phyloP scores from a whole-genome alignment of 1,284 basidiomycete genomes.

The Termitomyces sp. region DNA sequence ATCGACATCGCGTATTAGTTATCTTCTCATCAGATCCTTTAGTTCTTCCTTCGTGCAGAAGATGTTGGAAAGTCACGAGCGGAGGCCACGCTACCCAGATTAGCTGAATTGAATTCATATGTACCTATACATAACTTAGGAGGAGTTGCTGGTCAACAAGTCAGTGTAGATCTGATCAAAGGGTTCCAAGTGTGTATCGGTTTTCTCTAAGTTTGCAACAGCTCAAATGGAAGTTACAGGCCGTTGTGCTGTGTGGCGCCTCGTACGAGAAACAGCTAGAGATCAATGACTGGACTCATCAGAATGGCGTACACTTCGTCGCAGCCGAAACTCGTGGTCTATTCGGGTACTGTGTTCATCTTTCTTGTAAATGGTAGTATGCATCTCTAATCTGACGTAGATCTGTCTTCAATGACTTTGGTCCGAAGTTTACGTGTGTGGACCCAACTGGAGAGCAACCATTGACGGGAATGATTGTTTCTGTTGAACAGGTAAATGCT shows the following conservation, averaged over 20 bases:
- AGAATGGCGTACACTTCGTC: slow-evolving; percentile 88
- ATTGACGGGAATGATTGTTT: slow-evolving; percentile 92
- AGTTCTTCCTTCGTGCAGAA: slow-evolving; percentile 92
- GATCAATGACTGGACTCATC: slow-evolving; percentile 92
- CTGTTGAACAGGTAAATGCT: slow-evolving; percentile 66
- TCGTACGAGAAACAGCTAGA: slow-evolving; percentile 83
- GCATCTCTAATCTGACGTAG: slow-evolving; percentile 37
- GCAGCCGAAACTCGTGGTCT: slow-evolving; percentile 90
- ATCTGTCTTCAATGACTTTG: slow-evolving; percentile 96
- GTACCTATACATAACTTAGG: slow-evolving; percentile 85
- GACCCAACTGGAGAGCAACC: slow-evolving; percentile 96
- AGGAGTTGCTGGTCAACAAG: slow-evolving; percentile 64
- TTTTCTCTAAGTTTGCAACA: background rate
- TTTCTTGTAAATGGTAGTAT: slow-evolving; percentile 12
- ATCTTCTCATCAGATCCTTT: slow-evolving; percentile 9
- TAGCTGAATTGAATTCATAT: slow-evolving; percentile 95
- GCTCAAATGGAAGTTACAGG: slow-evolving; percentile 38
- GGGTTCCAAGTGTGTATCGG: slow-evolving; percentile 75
- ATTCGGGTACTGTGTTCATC: slow-evolving; percentile 72
- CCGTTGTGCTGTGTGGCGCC: slow-evolving; percentile 84
- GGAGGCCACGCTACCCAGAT: slow-evolving; percentile 79
- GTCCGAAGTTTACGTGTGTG: slow-evolving; percentile 88
- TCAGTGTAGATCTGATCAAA: slow-evolving; percentile 75
- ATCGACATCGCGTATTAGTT: slow-evolving; percentile 19
- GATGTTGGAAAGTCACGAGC: slow-evolving; percentile 90